Evolutionary conservation across 192 early-diverging fungal species (phyloP).

Genomic region (Allomyces macrogynus): DNA sequence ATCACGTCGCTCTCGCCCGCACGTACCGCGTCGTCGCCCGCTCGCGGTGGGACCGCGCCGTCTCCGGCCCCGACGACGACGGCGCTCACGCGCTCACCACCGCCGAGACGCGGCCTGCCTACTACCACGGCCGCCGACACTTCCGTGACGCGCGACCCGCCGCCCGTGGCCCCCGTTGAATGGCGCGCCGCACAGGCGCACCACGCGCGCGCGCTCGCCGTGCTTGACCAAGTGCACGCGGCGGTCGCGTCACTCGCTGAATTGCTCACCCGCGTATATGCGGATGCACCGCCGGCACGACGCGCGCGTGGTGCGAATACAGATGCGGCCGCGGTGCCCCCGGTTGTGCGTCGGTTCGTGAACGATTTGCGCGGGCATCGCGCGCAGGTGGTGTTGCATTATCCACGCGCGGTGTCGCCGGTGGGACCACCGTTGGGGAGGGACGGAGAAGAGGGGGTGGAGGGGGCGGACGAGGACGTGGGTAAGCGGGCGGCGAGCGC

Average conservation of each 20-base stretch:
- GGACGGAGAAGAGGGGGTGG: no score
- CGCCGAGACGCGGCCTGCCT: background rate
- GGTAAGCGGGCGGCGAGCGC: no score
- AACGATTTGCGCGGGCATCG: background rate
- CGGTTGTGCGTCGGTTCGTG: background rate
- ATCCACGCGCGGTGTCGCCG: no score
- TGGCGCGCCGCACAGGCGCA: background rate
- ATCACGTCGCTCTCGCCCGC: no score
- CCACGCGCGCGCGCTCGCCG: background rate
- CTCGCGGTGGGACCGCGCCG: no score
- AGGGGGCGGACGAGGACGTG: no score
- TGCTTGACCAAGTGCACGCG: background rate
- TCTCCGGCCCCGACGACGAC: background rate
- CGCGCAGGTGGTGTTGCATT: background rate
- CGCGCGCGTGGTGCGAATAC: background rate
- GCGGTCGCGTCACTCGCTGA: background rate
- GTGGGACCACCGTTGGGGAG: no score
- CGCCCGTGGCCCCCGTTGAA: background rate
- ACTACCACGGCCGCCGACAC: no score
- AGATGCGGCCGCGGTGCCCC: background rate
- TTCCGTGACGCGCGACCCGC: no score
- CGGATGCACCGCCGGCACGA: background rate
- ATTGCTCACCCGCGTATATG: background rate
- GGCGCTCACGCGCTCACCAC: background rate
- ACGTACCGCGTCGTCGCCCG: background rate